These are phyloP conservation scores for Curvularia sp. DNA, from an alignment of 2,329 filamentous ascomycete species.

Conservation along the genomic window DNA sequence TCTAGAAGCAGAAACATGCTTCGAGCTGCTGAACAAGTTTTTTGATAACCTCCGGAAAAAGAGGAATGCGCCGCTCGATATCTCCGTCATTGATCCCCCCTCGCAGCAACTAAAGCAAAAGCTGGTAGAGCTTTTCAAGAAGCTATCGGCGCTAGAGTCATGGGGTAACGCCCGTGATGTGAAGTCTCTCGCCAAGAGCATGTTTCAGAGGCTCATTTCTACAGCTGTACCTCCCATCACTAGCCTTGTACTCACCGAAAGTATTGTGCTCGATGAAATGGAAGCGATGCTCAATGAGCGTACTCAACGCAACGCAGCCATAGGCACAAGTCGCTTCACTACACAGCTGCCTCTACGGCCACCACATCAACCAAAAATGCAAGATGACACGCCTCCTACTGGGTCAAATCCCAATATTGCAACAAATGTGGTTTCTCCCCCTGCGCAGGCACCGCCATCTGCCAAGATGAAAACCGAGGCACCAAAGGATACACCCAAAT, in stretches of 20 bases:
- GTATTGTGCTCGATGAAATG: constrained; percentile 35
- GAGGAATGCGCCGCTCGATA: constrained; percentile 41
- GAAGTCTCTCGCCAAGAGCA: constrained; percentile 58
- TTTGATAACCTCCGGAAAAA: constrained; percentile 46
- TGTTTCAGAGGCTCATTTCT: constrained; percentile 53
- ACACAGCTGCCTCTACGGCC: constrained; percentile 4
- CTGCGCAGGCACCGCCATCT: constrained; percentile 4
- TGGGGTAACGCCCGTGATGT: constrained; percentile 73
- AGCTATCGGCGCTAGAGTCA: constrained; percentile 53
- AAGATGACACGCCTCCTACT: constrained; percentile 12
- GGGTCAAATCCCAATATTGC: constrained; percentile 2
- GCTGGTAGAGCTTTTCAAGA: constrained; percentile 47
- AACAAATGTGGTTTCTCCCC: background rate
- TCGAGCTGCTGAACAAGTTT: constrained; percentile 39
- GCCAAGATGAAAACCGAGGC: constrained; percentile 4
- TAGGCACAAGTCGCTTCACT: constrained; percentile 26
- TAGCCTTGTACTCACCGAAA: constrained; percentile 31
- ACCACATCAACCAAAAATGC: constrained; percentile 7
- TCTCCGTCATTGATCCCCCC: constrained; percentile 35
- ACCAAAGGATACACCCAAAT: constrained; percentile 9
- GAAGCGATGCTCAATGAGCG: constrained; percentile 47
- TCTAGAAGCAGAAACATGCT: constrained; percentile 39
- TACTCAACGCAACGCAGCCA: constrained; percentile 27
- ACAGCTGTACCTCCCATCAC: constrained; percentile 24
- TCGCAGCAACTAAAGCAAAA: constrained; percentile 20